These are phyloP conservation scores for Nyssa sinensis DNA, from an alignment of 148 eudicot species.

Conservation along the genomic window DNA sequence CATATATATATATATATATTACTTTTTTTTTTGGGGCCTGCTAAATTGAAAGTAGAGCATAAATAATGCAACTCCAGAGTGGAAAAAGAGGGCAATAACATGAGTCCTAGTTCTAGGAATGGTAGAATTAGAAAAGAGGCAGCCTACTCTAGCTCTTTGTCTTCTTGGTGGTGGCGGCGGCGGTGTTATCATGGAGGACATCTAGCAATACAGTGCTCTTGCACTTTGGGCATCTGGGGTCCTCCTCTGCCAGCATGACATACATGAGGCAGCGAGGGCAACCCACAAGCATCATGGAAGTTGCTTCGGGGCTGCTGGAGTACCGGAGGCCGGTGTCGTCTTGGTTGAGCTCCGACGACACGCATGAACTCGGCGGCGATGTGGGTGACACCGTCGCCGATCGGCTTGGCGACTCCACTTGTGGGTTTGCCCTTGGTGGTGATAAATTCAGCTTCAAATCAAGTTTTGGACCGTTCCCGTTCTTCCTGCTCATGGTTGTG, in stretches of 20 bases:
- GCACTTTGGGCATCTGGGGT: constrained; percentile 75
- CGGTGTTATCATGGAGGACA: constrained; percentile 30
- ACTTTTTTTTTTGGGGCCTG: not conserved
- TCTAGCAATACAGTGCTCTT: constrained; percentile 73
- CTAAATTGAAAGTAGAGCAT: constrained; percentile 12
- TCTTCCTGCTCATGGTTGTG: constrained; percentile 38
- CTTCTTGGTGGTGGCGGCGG: constrained; percentile 26
- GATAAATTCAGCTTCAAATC: constrained; percentile 66
- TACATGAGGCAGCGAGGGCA: constrained; percentile 78
- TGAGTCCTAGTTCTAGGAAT: not conserved
- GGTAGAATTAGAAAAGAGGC: not conserved
- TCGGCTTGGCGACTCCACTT: constrained; percentile 37
- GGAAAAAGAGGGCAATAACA: not conserved
- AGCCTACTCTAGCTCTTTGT: constrained; percentile 18
- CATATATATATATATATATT: no score
- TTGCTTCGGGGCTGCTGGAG: constrained; percentile 42
- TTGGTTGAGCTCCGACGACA: constrained; percentile 51
- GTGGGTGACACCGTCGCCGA: constrained; percentile 41
- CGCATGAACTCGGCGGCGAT: constrained; percentile 66
- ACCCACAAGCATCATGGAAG: constrained; percentile 71
- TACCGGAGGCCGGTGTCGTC: constrained; percentile 18
- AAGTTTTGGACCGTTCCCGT: constrained; percentile 39
- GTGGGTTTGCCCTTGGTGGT: constrained; percentile 40
- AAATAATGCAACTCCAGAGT: constrained; percentile 6
- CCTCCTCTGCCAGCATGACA: constrained; percentile 60